These are phyloP conservation scores for Calonectria pseudoturangicola DNA, from an alignment of 2,329 filamentous ascomycete genomes.

Conservation along the genomic window DNA sequence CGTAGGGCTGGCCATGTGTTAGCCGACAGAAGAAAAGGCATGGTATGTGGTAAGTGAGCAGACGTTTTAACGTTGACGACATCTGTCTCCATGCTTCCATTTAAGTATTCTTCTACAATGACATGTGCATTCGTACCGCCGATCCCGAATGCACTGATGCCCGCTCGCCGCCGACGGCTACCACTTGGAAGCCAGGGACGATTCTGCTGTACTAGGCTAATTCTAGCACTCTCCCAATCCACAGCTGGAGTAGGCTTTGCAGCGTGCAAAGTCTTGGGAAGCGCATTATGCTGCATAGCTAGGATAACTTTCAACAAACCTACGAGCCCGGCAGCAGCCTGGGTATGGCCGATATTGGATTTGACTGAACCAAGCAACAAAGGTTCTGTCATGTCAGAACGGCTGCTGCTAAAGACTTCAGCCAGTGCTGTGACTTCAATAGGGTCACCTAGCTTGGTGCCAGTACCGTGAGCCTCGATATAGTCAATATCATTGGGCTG, in stretches of 20 bases:
- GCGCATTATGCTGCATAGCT: neutral
- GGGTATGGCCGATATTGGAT: neutral
- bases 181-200: neutral
- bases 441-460: neutral
- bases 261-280: neutral
- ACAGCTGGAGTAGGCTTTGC: neutral
- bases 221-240: neutral
- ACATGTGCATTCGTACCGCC: slow-evolving; percentile 5
- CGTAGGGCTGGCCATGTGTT: neutral
- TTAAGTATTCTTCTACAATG: neutral
- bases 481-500: neutral
- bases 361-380: neutral
- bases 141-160: neutral
- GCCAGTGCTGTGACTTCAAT: neutral
- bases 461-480: neutral
- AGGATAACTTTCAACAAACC: neutral
- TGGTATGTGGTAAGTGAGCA: too few species aligned
- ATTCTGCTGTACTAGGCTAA: neutral
- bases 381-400: neutral
- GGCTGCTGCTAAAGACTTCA: neutral
- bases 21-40: neutral
- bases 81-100: too few species aligned
- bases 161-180: neutral
- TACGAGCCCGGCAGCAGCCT: neutral
- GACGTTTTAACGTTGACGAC: neutral